A percentile compares a stretch with the other conserved stretches of the same genome.
phyloP scores from a whole-genome alignment of 2,329 filamentous ascomycete species.

The Geosmithia morbida region DNA sequence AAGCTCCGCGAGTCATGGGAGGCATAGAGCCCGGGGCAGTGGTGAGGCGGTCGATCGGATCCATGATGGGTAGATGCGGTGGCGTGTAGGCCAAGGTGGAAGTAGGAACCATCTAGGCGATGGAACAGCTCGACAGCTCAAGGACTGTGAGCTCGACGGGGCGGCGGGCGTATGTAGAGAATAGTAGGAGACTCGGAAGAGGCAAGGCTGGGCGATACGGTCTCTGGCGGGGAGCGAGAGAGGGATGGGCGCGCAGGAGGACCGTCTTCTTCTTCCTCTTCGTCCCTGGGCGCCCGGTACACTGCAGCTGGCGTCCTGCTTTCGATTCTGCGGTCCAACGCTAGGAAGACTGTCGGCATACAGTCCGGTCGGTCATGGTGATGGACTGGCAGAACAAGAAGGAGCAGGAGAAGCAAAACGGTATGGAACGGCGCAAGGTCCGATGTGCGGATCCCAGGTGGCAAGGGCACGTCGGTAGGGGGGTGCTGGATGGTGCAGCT shows the following conservation, averaged over 20 bases:
- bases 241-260: not conserved
- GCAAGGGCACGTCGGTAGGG: not conserved
- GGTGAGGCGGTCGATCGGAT: slow-evolving; percentile 1
- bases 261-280: no score
- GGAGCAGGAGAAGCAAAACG: not conserved
- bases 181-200: not conserved
- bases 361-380: not conserved
- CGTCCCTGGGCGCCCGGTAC: not conserved
- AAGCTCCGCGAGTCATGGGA: slow-evolving; percentile 14
- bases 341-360: not conserved
- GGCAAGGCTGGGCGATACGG: no score
- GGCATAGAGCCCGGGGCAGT: not conserved
- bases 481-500: not conserved
- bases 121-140: not conserved
- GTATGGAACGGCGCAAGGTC: not conserved
- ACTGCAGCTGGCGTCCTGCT: not conserved
- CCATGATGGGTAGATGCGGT: slow-evolving; percentile 1
- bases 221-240: not conserved
- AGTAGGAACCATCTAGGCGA: not conserved
- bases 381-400: not conserved
- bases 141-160: not conserved
- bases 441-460: not conserved
- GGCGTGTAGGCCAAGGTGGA: not conserved
- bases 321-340: not conserved
- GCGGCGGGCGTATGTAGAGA: not conserved